Conservation (phyloP, 1,284 basidiomycete genomes). For the Ganoderma lingzhi region DNA sequence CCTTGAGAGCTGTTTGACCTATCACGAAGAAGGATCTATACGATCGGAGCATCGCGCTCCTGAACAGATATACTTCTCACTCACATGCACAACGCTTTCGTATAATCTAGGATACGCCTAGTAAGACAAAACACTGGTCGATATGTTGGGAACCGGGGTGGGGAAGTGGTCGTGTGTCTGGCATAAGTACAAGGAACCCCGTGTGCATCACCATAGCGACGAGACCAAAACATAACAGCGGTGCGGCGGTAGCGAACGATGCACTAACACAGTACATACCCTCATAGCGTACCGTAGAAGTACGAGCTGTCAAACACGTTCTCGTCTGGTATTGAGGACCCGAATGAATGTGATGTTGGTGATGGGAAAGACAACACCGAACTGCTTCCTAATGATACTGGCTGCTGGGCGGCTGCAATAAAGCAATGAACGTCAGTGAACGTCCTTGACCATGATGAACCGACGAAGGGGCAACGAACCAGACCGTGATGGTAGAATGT, state of each 20-base stretch:
- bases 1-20: not conserved
- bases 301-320: constrained; percentile 3
- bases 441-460: too few species aligned
- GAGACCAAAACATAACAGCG: not conserved
- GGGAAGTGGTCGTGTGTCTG: not conserved
- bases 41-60: not conserved
- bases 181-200: not conserved
- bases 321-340: not conserved
- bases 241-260: not conserved
- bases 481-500: not conserved
- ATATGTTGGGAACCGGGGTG: too few species aligned
- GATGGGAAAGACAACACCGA: not conserved
- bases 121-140: not conserved
- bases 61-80: not conserved
- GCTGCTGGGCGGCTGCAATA: not conserved
- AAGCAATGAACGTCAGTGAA: not conserved
- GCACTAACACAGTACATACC: not conserved
- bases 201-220: not conserved
- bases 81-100: not conserved
- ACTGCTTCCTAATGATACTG: not conserved
- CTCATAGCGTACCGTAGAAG: constrained; percentile 5
- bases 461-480: not conserved
- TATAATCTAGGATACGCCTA: not conserved
- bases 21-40: not conserved
- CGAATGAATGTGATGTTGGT: not conserved